Base-by-base conservation (phyloP, 2,329 filamentous ascomycete genomes). In the Monosporascus sp. region DNA sequence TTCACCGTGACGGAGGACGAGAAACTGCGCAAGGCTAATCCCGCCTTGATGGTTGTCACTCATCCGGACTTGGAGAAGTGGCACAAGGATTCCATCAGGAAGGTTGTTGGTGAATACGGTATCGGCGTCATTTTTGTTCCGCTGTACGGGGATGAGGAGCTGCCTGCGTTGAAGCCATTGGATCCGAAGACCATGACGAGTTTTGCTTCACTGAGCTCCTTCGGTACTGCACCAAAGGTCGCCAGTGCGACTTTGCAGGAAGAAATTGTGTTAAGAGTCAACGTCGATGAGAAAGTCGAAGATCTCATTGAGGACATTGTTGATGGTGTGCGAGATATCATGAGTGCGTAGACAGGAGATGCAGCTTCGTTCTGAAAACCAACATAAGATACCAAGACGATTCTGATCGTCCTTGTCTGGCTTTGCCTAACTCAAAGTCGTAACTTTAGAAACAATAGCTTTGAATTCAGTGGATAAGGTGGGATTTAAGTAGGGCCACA, bases 101-200 rank as follows among this genome's bases (percentile, higher is more conserved):
- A 50, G 8, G 59, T 60, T 14, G 55, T 64, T 3, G 55, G 60
- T 8, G 64, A 66, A 17, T 68, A 69, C 35, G 56, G 63, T 3
- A 63, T 68, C 35, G 66, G 64, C 1, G 52, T 68, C 6, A 60
- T 68, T 37, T 69, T 67, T 55, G 63, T 67, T 28, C 66, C 66
- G 2, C 49, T 69, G 28, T n/a, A 57, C 8, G 59, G 60, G 4
- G 55, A 62, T 1, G 62, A 60, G 15, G 63, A 66, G 18, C 41
- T 64, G 43, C 64, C 64, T 5, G 54, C 60, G 6, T 55, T 67
- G 7, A 54, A 53, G 48, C 61, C 63, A n/a, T 53, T 68, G 43
- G 63, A 66, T 52, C 64, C 64, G 15, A 58, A 48, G 17, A 62
- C 55, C 5, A 64, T 68, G 60, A 60, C 55, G 7, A 57, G 55